Base-by-base conservation (phyloP, 2,329 filamentous ascomycete genomes). In the Verticillium tricorpus region DNA sequence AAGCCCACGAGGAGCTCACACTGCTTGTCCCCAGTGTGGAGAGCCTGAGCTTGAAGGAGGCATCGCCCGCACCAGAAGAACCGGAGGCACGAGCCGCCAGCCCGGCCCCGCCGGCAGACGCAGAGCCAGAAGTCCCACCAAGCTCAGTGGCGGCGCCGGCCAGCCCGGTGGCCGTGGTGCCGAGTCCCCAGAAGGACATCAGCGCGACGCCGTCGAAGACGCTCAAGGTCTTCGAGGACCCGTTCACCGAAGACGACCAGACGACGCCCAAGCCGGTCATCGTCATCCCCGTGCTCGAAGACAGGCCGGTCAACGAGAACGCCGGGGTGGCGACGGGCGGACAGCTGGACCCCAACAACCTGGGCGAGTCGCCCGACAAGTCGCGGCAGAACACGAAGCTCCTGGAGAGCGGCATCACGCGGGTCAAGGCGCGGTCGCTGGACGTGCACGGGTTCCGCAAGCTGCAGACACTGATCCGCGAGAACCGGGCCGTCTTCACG, bases 361-460 rank as follows among this genome's bases (percentile, higher is more conserved):
- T 71, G 28, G 60, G 68, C 12, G 65, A 71, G 35, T 79, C 80
- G 0, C 78, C 81, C 0, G 85, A 88, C 11, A 86, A 85, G 68
- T 69, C 76, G 5, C 82, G 81, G 57, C 85, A 88, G 66, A 86
- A 82, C 68, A 75, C 77, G 8, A 85, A 88, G 55, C 78, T 93
- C 28, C 81, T 94, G 5, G 85, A 89, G 35, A 93, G 90, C 68
- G 91, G 89, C 58, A 90, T 93, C 67, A 80, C 86, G 59, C 89
- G 90, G 65, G 88, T 93, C 67, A 87, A 87, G 67, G 82, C 85
- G 34, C 86, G 86, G 68, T 86, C 86, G 1, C 83, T 94, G n/a
- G 91, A 93, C 70, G 89, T 91, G 3, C 90, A 93, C 70, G 90
- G 90, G 61, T 92, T 93, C 80, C 85, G 90, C 60, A 90, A 91